Conservation (phyloP, 768 basidiomycete genomes). For the Suillus discolor region DNA sequence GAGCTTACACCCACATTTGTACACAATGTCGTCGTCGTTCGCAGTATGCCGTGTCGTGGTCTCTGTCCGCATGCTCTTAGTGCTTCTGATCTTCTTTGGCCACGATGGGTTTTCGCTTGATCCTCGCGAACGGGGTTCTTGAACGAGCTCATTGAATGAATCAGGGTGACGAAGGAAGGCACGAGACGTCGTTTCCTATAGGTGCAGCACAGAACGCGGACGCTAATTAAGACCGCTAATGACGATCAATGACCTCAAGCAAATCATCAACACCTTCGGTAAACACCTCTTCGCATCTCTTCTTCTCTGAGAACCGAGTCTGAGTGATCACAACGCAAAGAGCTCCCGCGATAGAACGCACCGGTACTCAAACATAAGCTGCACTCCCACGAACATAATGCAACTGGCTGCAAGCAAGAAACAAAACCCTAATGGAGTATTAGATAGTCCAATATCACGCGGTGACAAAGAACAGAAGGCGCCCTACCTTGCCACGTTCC, state of each 20-base stretch:
- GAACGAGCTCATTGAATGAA: background rate
- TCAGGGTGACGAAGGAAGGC: background rate
- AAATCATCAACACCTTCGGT: constrained; percentile 44
- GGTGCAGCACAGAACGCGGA: background rate
- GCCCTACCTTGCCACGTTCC: constrained; percentile 64
- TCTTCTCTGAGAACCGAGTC: constrained; percentile 55
- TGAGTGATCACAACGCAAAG: constrained; percentile 9
- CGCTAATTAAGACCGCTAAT: background rate
- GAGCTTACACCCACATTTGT: background rate
- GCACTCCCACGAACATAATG: constrained; percentile 79
- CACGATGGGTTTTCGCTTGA: background rate
- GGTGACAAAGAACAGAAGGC: background rate
- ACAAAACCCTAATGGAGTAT: constrained; percentile 48
- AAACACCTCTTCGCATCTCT: constrained; percentile 67
- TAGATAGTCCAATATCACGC: constrained; percentile 7
- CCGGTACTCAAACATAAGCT: constrained; percentile 98
- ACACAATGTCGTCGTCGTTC: background rate
- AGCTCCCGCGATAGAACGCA: constrained; percentile 35
- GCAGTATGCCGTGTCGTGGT: background rate
- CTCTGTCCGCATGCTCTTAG: background rate
- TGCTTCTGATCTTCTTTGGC: background rate
- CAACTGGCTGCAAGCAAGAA: constrained; percentile 64
- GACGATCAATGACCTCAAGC: background rate
- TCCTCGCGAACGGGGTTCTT: background rate
- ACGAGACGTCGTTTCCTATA: background rate